phyloP scores from a whole-genome alignment of 148 eudicot genomes.

The Cornus controversa region DNA sequence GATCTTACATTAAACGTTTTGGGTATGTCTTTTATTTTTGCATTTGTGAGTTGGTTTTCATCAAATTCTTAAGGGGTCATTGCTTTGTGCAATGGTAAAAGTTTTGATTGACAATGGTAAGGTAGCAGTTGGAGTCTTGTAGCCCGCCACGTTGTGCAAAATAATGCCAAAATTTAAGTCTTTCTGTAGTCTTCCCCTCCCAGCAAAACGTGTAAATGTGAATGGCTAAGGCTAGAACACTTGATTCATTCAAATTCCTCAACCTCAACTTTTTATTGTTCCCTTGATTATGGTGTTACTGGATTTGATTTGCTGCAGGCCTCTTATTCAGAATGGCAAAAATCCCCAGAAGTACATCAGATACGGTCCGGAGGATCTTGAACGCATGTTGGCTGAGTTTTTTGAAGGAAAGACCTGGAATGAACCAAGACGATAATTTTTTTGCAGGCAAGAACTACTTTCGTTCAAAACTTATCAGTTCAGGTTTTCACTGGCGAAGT shows the following conservation, averaged over 20 bases:
- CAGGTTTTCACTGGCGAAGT: neutral
- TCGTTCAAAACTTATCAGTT: neutral
- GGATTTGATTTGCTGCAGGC: slow-evolving; percentile 42
- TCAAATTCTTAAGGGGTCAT: neutral
- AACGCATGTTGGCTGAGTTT: slow-evolving; percentile 85
- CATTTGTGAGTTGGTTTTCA: neutral
- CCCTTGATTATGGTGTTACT: neutral
- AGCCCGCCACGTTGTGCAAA: too few relatives aligned
- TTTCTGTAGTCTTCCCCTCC: neutral
- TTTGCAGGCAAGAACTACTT: neutral
- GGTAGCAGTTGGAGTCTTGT: too few relatives aligned
- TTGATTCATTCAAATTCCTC: too few relatives aligned
- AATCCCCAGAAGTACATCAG: slow-evolving; percentile 83
- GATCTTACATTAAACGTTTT: slow-evolving; percentile 71
- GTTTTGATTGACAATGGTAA: too few relatives aligned
- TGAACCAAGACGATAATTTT: slow-evolving; percentile 57
- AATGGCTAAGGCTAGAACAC: too few relatives aligned
- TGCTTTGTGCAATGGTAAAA: neutral
- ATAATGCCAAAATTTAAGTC: too few relatives aligned
- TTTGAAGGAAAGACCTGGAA: slow-evolving; percentile 79
- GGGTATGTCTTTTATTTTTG: slow-evolving; percentile 43
- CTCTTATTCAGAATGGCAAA: slow-evolving; percentile 71
- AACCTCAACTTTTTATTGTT: too few relatives aligned
- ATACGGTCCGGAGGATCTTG: slow-evolving; percentile 82
- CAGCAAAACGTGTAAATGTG: too few relatives aligned